Conservation (phyloP, 2,329 filamentous ascomycete genomes). For the Alternaria conjuncta region DNA sequence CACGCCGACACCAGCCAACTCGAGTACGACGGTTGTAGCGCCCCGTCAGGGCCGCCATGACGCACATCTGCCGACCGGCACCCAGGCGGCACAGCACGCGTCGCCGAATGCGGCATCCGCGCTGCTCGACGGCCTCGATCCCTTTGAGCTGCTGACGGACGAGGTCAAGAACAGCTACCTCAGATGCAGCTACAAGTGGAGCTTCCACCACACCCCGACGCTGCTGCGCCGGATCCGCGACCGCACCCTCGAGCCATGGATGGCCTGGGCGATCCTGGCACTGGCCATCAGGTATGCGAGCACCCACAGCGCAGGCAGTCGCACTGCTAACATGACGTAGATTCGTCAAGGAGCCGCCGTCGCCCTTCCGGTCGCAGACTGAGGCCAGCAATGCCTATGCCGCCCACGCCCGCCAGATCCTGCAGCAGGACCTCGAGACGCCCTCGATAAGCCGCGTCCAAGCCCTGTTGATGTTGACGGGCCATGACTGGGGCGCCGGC, state of each 20-base stretch:
- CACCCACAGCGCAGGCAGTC: not conserved
- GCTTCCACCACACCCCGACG: slow-evolving; percentile 51
- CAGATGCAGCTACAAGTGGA: slow-evolving; percentile 52
- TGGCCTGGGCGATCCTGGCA: slow-evolving; percentile 53
- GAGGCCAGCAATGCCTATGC: slow-evolving; percentile 52
- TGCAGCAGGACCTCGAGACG: slow-evolving; percentile 50
- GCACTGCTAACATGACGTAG: slow-evolving; percentile 18
- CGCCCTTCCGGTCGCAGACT: slow-evolving; percentile 45
- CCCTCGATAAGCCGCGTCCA: slow-evolving; percentile 50
- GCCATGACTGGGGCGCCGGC: slow-evolving; percentile 56
- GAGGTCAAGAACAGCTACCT: slow-evolving; percentile 52
- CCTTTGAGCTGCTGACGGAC: slow-evolving; percentile 49
- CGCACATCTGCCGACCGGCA: slow-evolving; percentile 34
- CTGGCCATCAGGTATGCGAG: slow-evolving; percentile 46
- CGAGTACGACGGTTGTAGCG: slow-evolving; percentile 11
- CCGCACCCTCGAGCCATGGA: slow-evolving; percentile 46
- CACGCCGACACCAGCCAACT: slow-evolving; percentile 17
- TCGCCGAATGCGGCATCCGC: slow-evolving; percentile 37
- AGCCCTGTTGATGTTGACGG: slow-evolving; percentile 52
- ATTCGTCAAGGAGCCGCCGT: slow-evolving; percentile 47
- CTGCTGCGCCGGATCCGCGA: slow-evolving; percentile 48
- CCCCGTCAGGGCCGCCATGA: slow-evolving; percentile 28
- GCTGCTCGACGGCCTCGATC: slow-evolving; percentile 43
- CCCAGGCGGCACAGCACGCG: slow-evolving; percentile 22
- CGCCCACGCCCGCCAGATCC: slow-evolving; percentile 49